Evolutionary conservation across 2,329 filamentous ascomycete species (phyloP).

Genomic region (Arthrobotrys sinensis): DNA sequence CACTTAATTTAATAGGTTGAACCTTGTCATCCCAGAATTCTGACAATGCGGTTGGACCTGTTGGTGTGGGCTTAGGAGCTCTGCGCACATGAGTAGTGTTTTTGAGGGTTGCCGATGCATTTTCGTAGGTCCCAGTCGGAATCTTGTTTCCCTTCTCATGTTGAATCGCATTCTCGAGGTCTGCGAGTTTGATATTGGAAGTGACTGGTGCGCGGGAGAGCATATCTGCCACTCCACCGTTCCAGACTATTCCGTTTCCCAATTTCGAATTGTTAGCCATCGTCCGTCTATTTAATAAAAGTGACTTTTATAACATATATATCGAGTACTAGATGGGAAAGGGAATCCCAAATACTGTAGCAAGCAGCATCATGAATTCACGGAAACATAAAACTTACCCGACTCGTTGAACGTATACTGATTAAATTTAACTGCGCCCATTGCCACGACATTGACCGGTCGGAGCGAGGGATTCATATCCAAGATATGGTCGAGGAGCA

Average conservation of each 20-base stretch:
- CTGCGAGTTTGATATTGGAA: not conserved
- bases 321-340: no score
- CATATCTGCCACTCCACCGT: slow-evolving; percentile 42
- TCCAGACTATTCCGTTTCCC: slow-evolving; percentile 46
- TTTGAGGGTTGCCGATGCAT: no score
- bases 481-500: slow-evolving; percentile 36
- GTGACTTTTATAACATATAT: no score
- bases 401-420: slow-evolving; percentile 39
- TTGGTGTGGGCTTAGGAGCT: no score
- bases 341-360: no score
- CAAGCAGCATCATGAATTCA: not conserved
- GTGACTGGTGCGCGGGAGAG: slow-evolving; percentile 28
- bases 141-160: no score
- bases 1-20: no score
- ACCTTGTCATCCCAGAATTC: no score
- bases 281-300: not conserved
- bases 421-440: not conserved
- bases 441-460: slow-evolving; percentile 2
- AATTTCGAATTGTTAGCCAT: not conserved
- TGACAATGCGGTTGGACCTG: no score
- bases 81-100: no score
- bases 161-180: slow-evolving; percentile 9
- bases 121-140: no score
- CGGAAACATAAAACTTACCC: slow-evolving; percentile 16
- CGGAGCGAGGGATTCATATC: slow-evolving; percentile 29